Evolutionary conservation across 345 rosid genomes (phyloP).

Genomic region (Nasturtium officinale): DNA sequence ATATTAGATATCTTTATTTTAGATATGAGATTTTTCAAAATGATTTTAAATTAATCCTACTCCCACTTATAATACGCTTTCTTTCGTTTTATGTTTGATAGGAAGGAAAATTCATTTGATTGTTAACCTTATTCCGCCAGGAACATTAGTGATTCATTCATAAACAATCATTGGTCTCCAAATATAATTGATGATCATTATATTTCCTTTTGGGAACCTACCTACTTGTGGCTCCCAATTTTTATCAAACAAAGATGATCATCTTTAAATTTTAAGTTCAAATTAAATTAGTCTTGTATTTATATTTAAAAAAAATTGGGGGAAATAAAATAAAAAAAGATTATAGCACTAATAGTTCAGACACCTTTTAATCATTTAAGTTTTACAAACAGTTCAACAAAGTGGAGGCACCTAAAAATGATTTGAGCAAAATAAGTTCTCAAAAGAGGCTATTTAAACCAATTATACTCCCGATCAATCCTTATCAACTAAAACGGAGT

Average conservation of each 20-base stretch:
- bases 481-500: no score
- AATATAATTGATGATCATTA: conserved; percentile 30
- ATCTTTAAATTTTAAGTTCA: neutral
- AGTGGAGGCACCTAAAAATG: neutral
- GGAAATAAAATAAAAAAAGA: neutral
- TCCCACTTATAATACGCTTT: neutral
- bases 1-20: no score
- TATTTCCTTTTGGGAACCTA: conserved; percentile 36
- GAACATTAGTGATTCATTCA: conserved; percentile 8
- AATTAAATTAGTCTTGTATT: neutral
- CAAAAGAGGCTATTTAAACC: neutral
- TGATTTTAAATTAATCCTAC: neutral
- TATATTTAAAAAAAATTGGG: no score
- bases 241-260: neutral
- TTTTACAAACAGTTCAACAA: neutral
- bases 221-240: conserved; percentile 24
- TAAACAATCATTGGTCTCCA: conserved; percentile 33
- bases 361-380: neutral
- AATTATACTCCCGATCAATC: no score
- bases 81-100: neutral
- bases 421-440: neutral
- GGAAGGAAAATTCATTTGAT: neutral
- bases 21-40: neutral
- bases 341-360: neutral
- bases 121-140: neutral